These are phyloP conservation scores for Micractinium sp. DNA, from an alignment of 139 green algal genomes.

Conservation along the genomic window DNA sequence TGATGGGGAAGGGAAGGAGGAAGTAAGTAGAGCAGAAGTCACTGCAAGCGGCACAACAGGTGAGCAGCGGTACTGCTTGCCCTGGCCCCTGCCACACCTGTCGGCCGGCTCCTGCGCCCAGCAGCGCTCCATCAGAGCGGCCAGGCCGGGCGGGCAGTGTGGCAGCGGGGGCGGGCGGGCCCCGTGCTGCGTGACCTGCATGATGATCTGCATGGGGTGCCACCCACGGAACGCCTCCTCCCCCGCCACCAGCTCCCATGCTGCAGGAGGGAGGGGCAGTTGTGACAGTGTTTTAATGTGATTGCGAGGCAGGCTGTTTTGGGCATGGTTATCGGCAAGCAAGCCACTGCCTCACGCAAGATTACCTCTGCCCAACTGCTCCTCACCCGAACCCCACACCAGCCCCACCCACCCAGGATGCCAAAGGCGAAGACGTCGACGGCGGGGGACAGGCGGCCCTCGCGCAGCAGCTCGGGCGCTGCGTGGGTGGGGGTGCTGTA, in stretches of 20 bases:
- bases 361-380: no score
- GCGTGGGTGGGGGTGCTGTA: conserved; percentile 57
- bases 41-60: neutral
- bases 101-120: conserved; percentile 19
- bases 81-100: neutral
- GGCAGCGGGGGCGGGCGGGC: neutral
- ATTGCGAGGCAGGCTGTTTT: neutral
- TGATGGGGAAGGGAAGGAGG: neutral
- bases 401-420: conserved; percentile 30
- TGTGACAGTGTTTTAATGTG: no score
- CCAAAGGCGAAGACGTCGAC: conserved; percentile 56
- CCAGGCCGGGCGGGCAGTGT: conserved; percentile 12
- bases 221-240: conserved; percentile 4
- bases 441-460: conserved; percentile 4
- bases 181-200: conserved; percentile 22
- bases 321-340: neutral
- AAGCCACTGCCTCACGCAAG: no score
- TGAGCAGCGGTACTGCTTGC: neutral
- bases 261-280: neutral
- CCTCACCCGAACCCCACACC: neutral
- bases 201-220: conserved; percentile 28
- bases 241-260: conserved; percentile 31
- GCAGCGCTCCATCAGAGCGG: conserved; percentile 14
- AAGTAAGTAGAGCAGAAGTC: neutral
- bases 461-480: conserved; percentile 52